Conservation (phyloP, 768 basidiomycete genomes). For the Scleroderma citrinum region DNA sequence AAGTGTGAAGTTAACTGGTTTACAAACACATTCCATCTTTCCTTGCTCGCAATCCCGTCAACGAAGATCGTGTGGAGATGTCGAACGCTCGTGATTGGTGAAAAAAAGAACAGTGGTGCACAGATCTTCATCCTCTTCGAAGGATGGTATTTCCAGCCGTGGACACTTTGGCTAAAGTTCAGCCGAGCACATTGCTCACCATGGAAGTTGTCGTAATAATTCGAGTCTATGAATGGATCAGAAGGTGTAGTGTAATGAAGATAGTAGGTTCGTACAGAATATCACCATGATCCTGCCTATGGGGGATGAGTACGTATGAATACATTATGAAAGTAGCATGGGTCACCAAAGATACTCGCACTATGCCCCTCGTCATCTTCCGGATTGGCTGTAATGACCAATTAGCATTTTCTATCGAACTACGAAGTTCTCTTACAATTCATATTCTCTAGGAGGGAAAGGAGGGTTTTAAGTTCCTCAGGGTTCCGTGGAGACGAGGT, state of each 20-base stretch:
- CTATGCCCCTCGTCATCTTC: conserved; percentile 9
- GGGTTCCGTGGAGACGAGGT: conserved; percentile 19
- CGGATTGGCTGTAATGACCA: conserved; percentile 6
- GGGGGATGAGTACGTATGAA: conserved; percentile 1
- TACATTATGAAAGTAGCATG: background rate
- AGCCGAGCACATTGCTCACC: conserved; percentile 42
- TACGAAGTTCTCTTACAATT: conserved; percentile 11
- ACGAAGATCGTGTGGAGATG: conserved; percentile 44
- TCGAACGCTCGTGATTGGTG: conserved; percentile 42
- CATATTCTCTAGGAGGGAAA: conserved; percentile 22
- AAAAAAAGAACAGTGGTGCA: conserved; percentile 43
- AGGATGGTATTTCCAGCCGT: conserved; percentile 18
- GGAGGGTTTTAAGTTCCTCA: conserved; percentile 14
- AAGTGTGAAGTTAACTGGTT: conserved; percentile 42
- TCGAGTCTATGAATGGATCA: conserved; percentile 20
- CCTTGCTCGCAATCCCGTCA: conserved; percentile 37
- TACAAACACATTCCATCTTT: conserved; percentile 42
- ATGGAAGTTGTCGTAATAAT: conserved; percentile 36
- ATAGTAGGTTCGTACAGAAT: conserved; percentile 16
- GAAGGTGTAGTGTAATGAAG: background rate
- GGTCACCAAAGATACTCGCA: conserved; percentile 17
- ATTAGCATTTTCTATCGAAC: conserved; percentile 1
- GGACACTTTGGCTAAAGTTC: conserved; percentile 27
- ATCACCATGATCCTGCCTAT: conserved; percentile 27
- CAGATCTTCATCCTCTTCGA: conserved; percentile 35